A percentile compares a stretch with the other conserved stretches of the same genome.
Conservation (phyloP, 305 asterid species). For the Solanum aculeatissimum region DNA sequence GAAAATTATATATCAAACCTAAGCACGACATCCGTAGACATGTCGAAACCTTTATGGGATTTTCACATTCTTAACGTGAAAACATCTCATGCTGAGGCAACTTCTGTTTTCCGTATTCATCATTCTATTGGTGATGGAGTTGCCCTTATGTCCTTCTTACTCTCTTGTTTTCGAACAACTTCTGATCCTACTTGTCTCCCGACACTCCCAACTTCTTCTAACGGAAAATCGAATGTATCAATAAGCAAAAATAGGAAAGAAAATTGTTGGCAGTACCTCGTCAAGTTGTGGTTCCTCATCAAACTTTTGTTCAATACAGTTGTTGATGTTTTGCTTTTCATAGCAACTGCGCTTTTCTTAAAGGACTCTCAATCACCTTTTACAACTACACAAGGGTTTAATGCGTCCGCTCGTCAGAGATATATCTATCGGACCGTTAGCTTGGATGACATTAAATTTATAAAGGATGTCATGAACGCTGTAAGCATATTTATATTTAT, state of each 20-base stretch:
- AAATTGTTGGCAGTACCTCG: background rate
- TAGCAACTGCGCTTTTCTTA: slow-evolving; percentile 16
- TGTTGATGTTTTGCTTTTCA: slow-evolving; percentile 9
- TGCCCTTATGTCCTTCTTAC: slow-evolving; percentile 19
- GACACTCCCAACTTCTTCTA: background rate
- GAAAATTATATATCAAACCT: slow-evolving; percentile 24
- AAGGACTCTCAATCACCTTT: slow-evolving; percentile 20
- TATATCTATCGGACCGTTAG: slow-evolving; percentile 5
- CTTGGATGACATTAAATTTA: slow-evolving; percentile 13
- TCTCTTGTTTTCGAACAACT: slow-evolving; percentile 18
- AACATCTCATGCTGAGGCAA: slow-evolving; percentile 2
- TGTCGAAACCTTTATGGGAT: slow-evolving; percentile 33
- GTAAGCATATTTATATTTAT: background rate
- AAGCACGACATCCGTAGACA: slow-evolving; percentile 15
- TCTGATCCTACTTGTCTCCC: slow-evolving; percentile 13
- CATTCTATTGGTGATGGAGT: slow-evolving; percentile 31
- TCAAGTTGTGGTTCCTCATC: background rate
- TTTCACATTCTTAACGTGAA: slow-evolving; percentile 24
- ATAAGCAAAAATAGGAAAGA: background rate
- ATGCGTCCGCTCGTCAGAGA: slow-evolving; percentile 8
- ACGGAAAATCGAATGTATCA: background rate
- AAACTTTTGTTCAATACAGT: background rate
- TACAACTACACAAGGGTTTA: background rate
- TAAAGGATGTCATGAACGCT: slow-evolving; percentile 10
- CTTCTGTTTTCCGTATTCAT: slow-evolving; percentile 17